These are phyloP conservation scores for Pholiota molesta DNA, from an alignment of 768 basidiomycete genomes.

Conservation along the genomic window DNA sequence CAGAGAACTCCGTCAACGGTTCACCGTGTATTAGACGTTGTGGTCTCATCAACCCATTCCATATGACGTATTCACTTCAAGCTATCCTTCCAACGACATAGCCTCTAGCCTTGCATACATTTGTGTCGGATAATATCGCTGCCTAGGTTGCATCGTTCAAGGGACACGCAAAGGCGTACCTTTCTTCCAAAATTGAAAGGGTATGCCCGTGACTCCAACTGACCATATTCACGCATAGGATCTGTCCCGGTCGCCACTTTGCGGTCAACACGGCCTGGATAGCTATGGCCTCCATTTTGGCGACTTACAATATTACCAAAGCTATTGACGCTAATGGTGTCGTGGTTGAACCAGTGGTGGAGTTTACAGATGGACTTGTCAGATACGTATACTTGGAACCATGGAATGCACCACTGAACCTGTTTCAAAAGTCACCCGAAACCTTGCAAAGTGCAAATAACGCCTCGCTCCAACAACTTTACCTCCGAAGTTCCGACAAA, in stretches of 20 bases:
- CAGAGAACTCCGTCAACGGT: too few species aligned
- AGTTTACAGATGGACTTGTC: constrained; percentile 29
- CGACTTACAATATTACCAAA: constrained; percentile 33
- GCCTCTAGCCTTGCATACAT: too few species aligned
- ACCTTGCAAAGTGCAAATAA: constrained; percentile 24
- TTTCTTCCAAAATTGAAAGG: too few species aligned
- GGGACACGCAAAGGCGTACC: too few species aligned
- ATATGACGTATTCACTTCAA: too few species aligned
- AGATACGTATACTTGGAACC: constrained; percentile 12
- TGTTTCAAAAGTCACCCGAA: constrained; percentile 25
- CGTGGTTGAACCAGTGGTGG: constrained; percentile 21
- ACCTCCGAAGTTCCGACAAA: not conserved
- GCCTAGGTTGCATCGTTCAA: too few species aligned
- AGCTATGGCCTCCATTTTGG: constrained; percentile 30
- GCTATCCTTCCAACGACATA: too few species aligned
- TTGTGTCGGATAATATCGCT: too few species aligned
- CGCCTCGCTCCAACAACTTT: constrained; percentile 19
- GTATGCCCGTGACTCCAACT: too few species aligned
- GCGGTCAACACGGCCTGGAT: constrained; percentile 35
- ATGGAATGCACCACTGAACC: not conserved
- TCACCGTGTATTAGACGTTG: too few species aligned
- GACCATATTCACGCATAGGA: constrained; percentile 17
- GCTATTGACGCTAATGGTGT: constrained; percentile 33
- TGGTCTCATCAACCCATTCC: too few species aligned
- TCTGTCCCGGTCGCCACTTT: constrained; percentile 40